Evolutionary conservation across 768 basidiomycete genomes (phyloP), one percentile per base, ranked within the genome.

Genomic region (Phlebiopsis flavidoalba): DNA sequence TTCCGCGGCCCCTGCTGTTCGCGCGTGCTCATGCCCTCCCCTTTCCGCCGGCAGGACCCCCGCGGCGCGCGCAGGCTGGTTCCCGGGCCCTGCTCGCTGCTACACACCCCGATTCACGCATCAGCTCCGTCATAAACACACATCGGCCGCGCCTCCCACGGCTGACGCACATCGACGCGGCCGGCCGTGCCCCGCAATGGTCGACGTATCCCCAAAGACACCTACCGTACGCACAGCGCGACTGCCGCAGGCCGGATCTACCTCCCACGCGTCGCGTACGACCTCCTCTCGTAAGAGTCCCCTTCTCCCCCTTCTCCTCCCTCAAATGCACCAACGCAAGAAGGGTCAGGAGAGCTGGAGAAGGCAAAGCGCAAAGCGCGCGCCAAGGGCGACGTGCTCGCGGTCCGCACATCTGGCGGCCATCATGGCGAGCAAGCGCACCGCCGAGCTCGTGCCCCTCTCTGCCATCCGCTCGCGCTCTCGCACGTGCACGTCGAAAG

Each of bases 401-500:
- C 85, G 14, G 83, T 90, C 17, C 26, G 89, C 89, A 22, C 91
- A 94, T 67, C 76, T 96, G 22, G 92, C 93, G 7, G 93, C 84
- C 17, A 90, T 95, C 70, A 93, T 93, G 86, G 93, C 82, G 10
- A 84, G 88, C 60, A 96, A 96, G 71, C 85, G 84, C 63, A 95
- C 93, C 0, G 78, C 89, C 24, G 84, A 85, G 40, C 79, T 95
- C 49, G 94, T 96, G 56, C 93, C 93, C 10, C 26, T 31, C 26
- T 31, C 15, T 96, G 93, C 67, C 93, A 96, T 72, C 88, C 92
- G 2, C 76, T 96, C n/a, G 71, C 80, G 19, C 76, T 95, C 33
- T 85, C 87, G 6, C 84, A 89, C 61, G 74, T 95, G 60, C 74
- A 81, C 24, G 90, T 90, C n/a, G 73, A 70, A n/a, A n/a, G n/a